Evolutionary conservation across 2,329 filamentous ascomycete species (phyloP), one percentile per base, ranked within the genome.

Genomic region (Waltergamsia citrina): DNA sequence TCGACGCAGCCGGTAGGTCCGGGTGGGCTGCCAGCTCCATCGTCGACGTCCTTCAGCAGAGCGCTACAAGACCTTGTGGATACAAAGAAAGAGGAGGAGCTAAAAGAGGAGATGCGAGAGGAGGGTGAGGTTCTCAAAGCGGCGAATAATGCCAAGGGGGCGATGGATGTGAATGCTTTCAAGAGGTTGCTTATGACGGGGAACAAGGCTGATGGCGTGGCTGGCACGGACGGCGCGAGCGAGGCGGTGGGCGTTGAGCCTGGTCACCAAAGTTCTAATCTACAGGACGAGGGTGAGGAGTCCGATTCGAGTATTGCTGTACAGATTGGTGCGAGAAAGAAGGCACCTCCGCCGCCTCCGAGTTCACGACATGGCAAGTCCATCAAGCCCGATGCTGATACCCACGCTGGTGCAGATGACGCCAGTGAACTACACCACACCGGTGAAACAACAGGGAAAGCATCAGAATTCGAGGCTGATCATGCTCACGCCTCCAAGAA

Each of bases 311-410:
- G 48, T 37, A 34, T 39, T n/a, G 45, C 48, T n/a, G 39, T 43
- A 16, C 45, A 45, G 14, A 33, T 45, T 7, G 33, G 34, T 26
- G 61, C 26, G 60, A 67, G 42, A 38, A 50, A 50, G 23, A 82
- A 80, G 50, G 78, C 74, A 41, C 81, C 81, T 11, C 83, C 84
- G 5, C 81, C 81, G 6, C 83, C 83, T 16, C 68, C 68, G 9
- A 85, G 72, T 49, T 86, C 81, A 33, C 75, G 83, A 35, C 83
- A 88, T 57, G 85, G 85, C 5, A 88, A 81, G 54, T 67, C 79
- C 14, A 81, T 90, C 42, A 75, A 68, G 43, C 53, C 62, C 28
- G 59, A 59, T 57, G 34, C 51, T 5, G 36, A 11, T 12, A 9
- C 11, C n/a, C n/a, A n/a, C n/a, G n/a, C n/a, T n/a, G n/a, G n/a